Conservation (phyloP, 2,329 filamentous ascomycete genomes). For the Fonsecaea pedrosoi region DNA sequence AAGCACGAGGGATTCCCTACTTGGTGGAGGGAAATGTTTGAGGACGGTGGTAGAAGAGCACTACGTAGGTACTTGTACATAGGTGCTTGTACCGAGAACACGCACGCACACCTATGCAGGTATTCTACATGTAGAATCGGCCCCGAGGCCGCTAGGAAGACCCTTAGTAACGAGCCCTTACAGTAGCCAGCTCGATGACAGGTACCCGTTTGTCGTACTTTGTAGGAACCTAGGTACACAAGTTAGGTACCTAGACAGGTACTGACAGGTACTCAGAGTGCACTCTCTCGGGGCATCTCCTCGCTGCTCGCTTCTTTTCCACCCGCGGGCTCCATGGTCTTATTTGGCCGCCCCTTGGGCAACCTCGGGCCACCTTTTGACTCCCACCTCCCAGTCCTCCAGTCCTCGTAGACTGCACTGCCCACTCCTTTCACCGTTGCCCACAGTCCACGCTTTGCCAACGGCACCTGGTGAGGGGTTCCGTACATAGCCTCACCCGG, state of each 20-base stretch:
- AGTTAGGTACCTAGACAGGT: too few species aligned
- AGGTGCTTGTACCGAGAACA: too few species aligned
- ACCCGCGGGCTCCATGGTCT: neutral
- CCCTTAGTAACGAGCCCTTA: neutral
- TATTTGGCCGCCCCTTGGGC: neutral
- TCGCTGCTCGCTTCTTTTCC: neutral
- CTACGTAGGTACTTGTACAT: too few species aligned
- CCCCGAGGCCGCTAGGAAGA: neutral
- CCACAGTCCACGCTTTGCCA: neutral
- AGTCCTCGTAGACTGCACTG: neutral
- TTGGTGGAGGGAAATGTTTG: neutral
- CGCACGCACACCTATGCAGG: too few species aligned
- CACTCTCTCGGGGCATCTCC: neutral
- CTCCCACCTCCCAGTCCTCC: neutral
- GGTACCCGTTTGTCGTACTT: too few species aligned
- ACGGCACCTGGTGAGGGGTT: slow-evolving; percentile 4
- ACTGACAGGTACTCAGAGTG: neutral
- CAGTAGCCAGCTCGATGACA: too few species aligned
- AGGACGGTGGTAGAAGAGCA: too few species aligned
- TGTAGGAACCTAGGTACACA: too few species aligned
- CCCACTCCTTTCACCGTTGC: slow-evolving; percentile 9
- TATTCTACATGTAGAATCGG: too few species aligned
- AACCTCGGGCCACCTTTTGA: slow-evolving; percentile 1
- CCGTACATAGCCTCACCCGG: too few species aligned
- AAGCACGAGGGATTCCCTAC: neutral